phyloP scores from a whole-genome alignment of 345 rosid genomes.

The Populus euphratica region DNA sequence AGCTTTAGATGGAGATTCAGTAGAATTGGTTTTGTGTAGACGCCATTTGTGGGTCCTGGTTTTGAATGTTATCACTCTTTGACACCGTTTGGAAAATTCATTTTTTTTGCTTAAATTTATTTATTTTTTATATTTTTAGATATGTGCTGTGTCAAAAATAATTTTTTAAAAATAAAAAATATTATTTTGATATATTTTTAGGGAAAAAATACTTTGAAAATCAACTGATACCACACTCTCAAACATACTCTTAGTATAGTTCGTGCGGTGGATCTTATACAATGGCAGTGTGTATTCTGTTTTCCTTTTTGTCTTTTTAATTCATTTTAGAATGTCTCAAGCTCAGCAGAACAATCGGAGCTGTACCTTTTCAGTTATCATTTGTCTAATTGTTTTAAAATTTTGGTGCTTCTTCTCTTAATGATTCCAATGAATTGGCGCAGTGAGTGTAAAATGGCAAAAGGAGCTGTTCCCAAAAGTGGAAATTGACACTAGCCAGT shows the following conservation, averaged over 20 bases:
- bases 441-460: slow-evolving; percentile 95
- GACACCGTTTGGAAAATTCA: not conserved
- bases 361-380: not conserved
- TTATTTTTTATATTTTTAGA: too few relatives aligned
- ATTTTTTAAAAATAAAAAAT: too few relatives aligned
- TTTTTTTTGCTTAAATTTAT: not conserved
- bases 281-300: not conserved
- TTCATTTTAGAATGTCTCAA: not conserved
- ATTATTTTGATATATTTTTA: too few relatives aligned
- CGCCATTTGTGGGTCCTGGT: not conserved
- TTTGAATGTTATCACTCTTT: not conserved
- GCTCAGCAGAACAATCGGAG: not conserved
- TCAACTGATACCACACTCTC: too few relatives aligned
- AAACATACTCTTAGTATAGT: too few relatives aligned
- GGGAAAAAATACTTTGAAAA: too few relatives aligned
- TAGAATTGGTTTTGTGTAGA: not conserved
- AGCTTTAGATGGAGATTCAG: not conserved
- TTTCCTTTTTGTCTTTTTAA: not conserved
- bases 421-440: slow-evolving; percentile 13
- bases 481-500: slow-evolving; percentile 73
- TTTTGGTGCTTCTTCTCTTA: too few relatives aligned
- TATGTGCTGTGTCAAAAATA: too few relatives aligned
- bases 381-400: not conserved
- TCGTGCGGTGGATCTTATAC: not conserved
- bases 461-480: slow-evolving; percentile 75